Base-by-base conservation (phyloP, 805 yeast genomes). In the Lipomyces spencermartinsiae region DNA sequence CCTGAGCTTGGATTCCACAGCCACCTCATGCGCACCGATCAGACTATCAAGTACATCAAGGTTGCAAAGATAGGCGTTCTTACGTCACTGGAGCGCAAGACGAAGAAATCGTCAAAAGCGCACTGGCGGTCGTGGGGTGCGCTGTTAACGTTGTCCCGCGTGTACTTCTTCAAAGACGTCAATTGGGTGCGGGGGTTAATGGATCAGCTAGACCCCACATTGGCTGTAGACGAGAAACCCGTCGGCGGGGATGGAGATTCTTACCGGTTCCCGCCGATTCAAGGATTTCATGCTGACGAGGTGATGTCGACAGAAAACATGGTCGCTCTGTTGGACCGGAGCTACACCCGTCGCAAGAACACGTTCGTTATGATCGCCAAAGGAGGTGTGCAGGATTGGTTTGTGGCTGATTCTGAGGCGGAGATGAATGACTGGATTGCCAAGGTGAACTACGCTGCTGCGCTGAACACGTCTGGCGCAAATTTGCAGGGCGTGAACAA, bases 351-450 rank as follows among this genome's bases (percentile, higher is more conserved):
- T 58, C 66, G 66, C 34, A 64, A 63, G 60, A 62, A 68, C 72
- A 66, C 76, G 35, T 78, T 81, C 66, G 69, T 77, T 10, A 71
- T 79, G 2, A 75, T 76, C 2, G 74, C 75, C 19, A 66, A 77
- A 14, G 78, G 76, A 14, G 76, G 76, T 7, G 65, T 74, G n/a
- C 77, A 75, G 55, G 80, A 78, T 67, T 76, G 78, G 77, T 72
- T 77, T 79, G 64, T 84, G 78, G 86, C 87, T 14, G 77, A 75
- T 6, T 78, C 79, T 29, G 75, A 76, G n/a, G 77, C 77, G 29
- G 91, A 87, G 54, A 78, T 84, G 77, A 74, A 77, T n/a, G 83
- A 84, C 29, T 89, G 93, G 93, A 82, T 88, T 53, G 80, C 79
- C 43, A 76, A 84, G 7, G 85, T 87, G 73, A 87, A 87, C 71